Evolutionary conservation across 768 basidiomycete genomes (phyloP), one percentile per base, ranked within the genome.

Genomic region (Strobilomyces confusus): DNA sequence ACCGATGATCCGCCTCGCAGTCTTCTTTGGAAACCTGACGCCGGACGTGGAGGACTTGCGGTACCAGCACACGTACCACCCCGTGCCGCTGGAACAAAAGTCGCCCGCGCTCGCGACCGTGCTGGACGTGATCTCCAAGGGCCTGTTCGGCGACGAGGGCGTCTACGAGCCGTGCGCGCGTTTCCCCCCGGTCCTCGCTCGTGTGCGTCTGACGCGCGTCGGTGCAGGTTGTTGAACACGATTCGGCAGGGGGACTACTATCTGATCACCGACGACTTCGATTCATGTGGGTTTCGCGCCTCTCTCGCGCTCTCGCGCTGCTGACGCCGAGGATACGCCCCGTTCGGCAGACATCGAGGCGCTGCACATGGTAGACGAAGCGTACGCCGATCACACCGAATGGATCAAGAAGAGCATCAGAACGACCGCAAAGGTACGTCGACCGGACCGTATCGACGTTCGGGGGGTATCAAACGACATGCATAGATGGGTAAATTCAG

Each of bases 401-500:
- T 98, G 97, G 97, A 81, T 85, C 69, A 90, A 92, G 75, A 97
- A 95, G 75, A 87, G 85, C 17, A 92, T 94, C 68, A 72, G 78
- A 42, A 94, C 92, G 14, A 84, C 86, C 6, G 88, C 87, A 33
- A 89, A 88, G 77, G 84, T 82, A 52, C 14, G 60, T 50, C 11
- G 43, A 58, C 50, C 46, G 37, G 42, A 36, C 50, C 80, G 68
- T 77, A 47, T 89, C 83, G 13, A 80, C 81, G n/a, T 82, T 80
- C 26, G 82, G 73, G 47, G 59, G n/a, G 83, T 81, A 63, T 62
- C 37, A 36, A 53, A 58, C 49, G 29, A 58, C 45, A 55, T 33
- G 87, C 43, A 48, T 55, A 64, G 83, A 98, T 97, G 94, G 94
- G 93, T 69, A 95, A 94, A 65, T 98, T 98, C 77, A 93, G 92